Evolutionary conservation across 2,329 filamentous ascomycete species (phyloP), one percentile per base, ranked within the genome.

Genomic region (Pseudogymnoascus sp.): DNA sequence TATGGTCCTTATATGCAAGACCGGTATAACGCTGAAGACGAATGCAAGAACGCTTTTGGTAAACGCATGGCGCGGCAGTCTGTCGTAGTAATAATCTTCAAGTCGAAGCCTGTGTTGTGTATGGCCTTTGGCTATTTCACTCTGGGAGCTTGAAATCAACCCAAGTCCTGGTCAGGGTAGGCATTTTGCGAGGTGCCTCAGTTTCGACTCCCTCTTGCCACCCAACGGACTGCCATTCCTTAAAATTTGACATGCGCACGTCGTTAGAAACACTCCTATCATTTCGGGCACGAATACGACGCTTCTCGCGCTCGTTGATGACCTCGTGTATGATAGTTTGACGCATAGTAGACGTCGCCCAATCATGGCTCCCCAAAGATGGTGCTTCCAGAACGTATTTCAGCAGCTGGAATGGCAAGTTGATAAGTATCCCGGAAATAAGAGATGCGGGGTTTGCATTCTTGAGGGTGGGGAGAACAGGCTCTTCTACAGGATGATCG

Each of bases 331-430:
- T 78, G 14, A 81, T 76, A 7, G 77, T 77, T 63, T 79, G 77
- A 18, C 82, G 77, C 25, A 78, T 73, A 63, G 79, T 76, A 16
- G 68, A 64, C 40, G 75, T 80, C 25, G 79, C 77, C 78, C 80
- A 83, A n/a, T 77, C 76, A 31, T 77, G 74, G 50, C 77, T 77
- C 44, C 82, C 82, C 12, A 86, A 78, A 25, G 78, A 78, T 11
- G 77, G 79, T 60, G 84, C 84, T 68, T 89, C 86, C 35, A 92
- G 77, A 1, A 90, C 75, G 64, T 80, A 79, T 73, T 88, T 86
- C 23, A 92, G 77, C 28, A 87, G 77, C 12, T 81, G 77, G 67
- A 89, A 89, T 0, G 89, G 89, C 5, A 92, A 75, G 42, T 89
- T 90, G 61, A 91, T 75, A 1, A 92, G 77, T 21, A 90, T 77